Conservation (phyloP, 306 rosid genomes). For the Sicyos baderoa region DNA sequence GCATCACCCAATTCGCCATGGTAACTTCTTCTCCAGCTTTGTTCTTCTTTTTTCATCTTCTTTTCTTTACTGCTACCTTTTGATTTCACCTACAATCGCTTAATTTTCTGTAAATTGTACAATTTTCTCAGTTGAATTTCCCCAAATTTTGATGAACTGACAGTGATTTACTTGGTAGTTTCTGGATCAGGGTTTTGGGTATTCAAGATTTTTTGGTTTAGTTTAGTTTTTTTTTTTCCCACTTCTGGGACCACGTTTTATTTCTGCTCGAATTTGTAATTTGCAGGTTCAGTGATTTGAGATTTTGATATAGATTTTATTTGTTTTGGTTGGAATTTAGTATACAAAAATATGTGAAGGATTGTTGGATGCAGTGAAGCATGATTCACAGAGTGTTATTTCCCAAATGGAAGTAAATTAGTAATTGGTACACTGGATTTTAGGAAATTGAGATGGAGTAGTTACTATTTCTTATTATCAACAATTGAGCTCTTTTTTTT, state of each 20-base stretch:
- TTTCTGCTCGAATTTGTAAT: neutral
- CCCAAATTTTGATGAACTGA: neutral
- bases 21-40: conserved; percentile 29
- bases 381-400: neutral
- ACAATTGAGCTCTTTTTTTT: too few species aligned
- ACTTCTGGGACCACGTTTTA: neutral
- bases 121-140: neutral
- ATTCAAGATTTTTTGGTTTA: neutral
- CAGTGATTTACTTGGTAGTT: neutral
- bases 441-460: neutral
- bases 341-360: neutral
- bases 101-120: neutral
- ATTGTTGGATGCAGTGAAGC: neutral
- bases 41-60: neutral
- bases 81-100: neutral
- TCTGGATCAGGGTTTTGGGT: conserved; percentile 2
- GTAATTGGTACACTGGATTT: neutral
- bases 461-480: neutral
- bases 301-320: neutral
- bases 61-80: neutral
- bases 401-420: neutral
- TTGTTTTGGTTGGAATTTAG: neutral
- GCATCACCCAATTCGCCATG: conserved; percentile 85
- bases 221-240: neutral
- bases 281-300: neutral